Evolutionary conservation across 805 yeast species (phyloP), one percentile per base, ranked within the genome.

Genomic region (Candida tallmaniae): DNA sequence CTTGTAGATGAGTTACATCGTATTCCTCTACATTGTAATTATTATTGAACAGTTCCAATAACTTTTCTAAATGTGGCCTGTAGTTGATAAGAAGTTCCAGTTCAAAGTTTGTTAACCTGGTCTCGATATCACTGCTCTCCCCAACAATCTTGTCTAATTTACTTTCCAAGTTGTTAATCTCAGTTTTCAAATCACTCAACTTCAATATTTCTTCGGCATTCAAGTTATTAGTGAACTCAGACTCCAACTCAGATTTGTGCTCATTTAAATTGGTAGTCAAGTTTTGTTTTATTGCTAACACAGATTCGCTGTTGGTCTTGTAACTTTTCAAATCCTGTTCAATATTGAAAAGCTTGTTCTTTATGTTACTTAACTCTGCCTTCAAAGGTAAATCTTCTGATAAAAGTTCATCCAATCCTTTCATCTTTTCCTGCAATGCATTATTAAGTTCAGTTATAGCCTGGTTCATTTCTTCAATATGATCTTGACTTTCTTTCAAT

Each of bases 11-110:
- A 14, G 31, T 38, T 8, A 44, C 16, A 25, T 46, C 43, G 5
- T 36, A 37, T 21, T 34, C 21, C 10, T 38, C 39, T 18, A 32
- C 39, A 16, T 42, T 14, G 44, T 41, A 12, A 44, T 34, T 5
- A 37, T 38, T 27, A 40, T 41, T n/a, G 7, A 29, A 7, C 12
- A 23, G 23, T n/a, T 21, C 10, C 29, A 38, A 11, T 27, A 51
- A 29, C 41, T 42, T 50, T 12, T 28, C 35, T 29, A 49, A 54
- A 38, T 75, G 74, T 9, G 86, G 84, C 27, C 68, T 58, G 29
- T 78, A 61, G 11, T 71, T 78, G 20, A 78, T 77, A n/a, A 62
- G 55, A 26, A 85, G 52, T 40, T 80, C 87, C 2, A 82, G 66
- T 29, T 74, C 73, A 6, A 74, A 44, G 1, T 59, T 52, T 0